Evolutionary conservation across 1,284 basidiomycete species (phyloP).

Genomic region (Athelia sp.): DNA sequence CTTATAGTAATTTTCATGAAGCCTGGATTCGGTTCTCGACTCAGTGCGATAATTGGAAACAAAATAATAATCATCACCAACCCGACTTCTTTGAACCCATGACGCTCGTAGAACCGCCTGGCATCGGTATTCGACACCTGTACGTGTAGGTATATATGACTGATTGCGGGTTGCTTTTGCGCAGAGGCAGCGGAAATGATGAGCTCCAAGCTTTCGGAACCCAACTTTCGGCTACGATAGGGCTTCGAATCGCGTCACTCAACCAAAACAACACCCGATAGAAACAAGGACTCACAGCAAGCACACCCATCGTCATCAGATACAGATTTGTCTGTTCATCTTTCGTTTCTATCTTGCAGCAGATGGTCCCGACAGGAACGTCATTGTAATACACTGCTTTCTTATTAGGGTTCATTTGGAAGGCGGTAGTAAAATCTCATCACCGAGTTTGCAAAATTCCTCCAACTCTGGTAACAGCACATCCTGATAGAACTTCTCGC

Average conservation of each 20-base stretch:
- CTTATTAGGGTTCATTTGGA: not conserved
- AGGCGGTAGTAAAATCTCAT: slow-evolving; percentile 1
- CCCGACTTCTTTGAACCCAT: slow-evolving; percentile 61
- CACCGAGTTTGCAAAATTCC: slow-evolving; percentile 74
- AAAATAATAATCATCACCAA: slow-evolving; percentile 24
- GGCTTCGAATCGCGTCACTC: slow-evolving; percentile 41
- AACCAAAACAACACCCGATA: slow-evolving; percentile 10
- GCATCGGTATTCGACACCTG: slow-evolving; percentile 69
- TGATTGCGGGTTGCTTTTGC: slow-evolving; percentile 55
- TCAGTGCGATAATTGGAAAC: not conserved
- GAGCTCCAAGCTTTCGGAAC: slow-evolving; percentile 61
- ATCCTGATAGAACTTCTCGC: slow-evolving; percentile 76
- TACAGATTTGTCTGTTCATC: slow-evolving; percentile 58
- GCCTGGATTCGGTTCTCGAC: not conserved
- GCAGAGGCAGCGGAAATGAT: slow-evolving; percentile 57
- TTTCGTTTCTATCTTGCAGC: slow-evolving; percentile 69
- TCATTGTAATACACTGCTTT: slow-evolving; percentile 80
- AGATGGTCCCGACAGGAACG: slow-evolving; percentile 77
- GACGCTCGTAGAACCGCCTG: slow-evolving; percentile 72
- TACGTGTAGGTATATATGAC: slow-evolving; percentile 72
- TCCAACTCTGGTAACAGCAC: slow-evolving; percentile 67
- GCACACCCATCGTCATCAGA: slow-evolving; percentile 80
- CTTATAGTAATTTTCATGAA: slow-evolving; percentile 76
- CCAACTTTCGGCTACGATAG: slow-evolving; percentile 69
- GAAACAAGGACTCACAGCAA: slow-evolving; percentile 54